These are phyloP conservation scores for Myriosclerotinia duriaeana DNA, from an alignment of 2,329 filamentous ascomycete genomes.

Conservation along the genomic window DNA sequence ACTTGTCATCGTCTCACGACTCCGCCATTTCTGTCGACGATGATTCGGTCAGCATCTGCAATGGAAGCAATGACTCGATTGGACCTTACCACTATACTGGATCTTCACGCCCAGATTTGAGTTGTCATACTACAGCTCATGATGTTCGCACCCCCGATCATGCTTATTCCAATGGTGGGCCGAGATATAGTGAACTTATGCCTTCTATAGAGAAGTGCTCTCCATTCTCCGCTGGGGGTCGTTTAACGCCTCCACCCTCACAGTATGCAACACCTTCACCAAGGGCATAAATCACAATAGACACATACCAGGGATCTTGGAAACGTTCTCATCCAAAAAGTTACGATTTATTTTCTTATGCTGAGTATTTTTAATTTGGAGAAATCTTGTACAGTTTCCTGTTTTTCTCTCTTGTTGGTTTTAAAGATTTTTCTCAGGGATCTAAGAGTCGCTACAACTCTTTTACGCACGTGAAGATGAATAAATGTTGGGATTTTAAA, in stretches of 20 bases:
- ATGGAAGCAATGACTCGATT: background rate
- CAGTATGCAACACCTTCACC: background rate
- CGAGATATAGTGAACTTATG: background rate
- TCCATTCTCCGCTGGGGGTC: background rate
- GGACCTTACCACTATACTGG: background rate
- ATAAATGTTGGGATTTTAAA: conserved; percentile 3
- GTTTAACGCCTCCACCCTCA: background rate
- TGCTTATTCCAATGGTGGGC: background rate
- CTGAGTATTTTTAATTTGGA: background rate
- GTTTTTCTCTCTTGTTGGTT: background rate
- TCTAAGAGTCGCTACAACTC: background rate
- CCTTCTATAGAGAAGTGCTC: background rate
- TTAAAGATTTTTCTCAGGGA: background rate
- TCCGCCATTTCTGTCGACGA: conserved; percentile 6
- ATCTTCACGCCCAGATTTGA: background rate
- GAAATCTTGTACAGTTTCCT: conserved; percentile 9
- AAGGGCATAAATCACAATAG: background rate
- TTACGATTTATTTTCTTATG: background rate
- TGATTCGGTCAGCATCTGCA: background rate
- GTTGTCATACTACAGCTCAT: background rate
- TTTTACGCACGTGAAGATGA: conserved; percentile 13
- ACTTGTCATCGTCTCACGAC: conserved; percentile 14
- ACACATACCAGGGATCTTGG: background rate
- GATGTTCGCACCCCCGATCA: background rate
- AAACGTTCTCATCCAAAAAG: background rate